These are phyloP conservation scores for Wickerhamomyces queroliae DNA, from an alignment of 805 yeast genomes.

Conservation along the genomic window DNA sequence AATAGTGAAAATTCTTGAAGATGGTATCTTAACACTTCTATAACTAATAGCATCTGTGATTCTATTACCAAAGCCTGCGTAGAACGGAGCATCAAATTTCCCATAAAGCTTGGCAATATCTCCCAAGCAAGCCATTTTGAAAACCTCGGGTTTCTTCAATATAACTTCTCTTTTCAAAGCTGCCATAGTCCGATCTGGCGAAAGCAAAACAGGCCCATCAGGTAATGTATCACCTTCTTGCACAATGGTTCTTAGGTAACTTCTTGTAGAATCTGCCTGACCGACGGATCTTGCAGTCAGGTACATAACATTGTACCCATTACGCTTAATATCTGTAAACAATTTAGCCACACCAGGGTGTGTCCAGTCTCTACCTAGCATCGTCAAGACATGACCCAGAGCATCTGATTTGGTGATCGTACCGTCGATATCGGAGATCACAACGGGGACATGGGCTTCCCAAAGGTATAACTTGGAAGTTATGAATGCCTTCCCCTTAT, in stretches of 20 bases:
- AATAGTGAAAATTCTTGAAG: constrained; percentile 91
- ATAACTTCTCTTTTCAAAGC: constrained; percentile 90
- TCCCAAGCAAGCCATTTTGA: constrained; percentile 92
- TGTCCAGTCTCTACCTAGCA: constrained; percentile 97
- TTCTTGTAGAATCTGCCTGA: constrained; percentile 86
- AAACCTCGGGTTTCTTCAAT: constrained; percentile 93
- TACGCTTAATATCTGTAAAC: constrained; percentile 77
- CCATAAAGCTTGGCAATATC: constrained; percentile 75
- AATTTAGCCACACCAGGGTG: constrained; percentile 92
- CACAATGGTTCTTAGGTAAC: constrained; percentile 68
- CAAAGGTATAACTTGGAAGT: constrained; percentile 73
- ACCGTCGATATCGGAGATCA: constrained; percentile 96
- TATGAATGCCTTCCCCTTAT: constrained; percentile 75
- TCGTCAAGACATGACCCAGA: constrained; percentile 87
- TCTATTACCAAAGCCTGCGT: constrained; percentile 96
- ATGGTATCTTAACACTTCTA: constrained; percentile 88
- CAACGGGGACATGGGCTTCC: constrained; percentile 82
- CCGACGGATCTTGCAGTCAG: constrained; percentile 95
- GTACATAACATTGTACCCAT: constrained; percentile 92
- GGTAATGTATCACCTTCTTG: constrained; percentile 79
- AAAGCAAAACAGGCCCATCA: constrained; percentile 85
- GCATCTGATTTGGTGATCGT: constrained; percentile 98
- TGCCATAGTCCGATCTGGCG: constrained; percentile 96
- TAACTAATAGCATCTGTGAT: constrained; percentile 96
- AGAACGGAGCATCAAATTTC: constrained; percentile 71